Percentiles rank a stretch among this genome's conserved stretches.
phyloP scores from a whole-genome alignment of 1,284 basidiomycete species.

The Ceratobasidium sp. region DNA sequence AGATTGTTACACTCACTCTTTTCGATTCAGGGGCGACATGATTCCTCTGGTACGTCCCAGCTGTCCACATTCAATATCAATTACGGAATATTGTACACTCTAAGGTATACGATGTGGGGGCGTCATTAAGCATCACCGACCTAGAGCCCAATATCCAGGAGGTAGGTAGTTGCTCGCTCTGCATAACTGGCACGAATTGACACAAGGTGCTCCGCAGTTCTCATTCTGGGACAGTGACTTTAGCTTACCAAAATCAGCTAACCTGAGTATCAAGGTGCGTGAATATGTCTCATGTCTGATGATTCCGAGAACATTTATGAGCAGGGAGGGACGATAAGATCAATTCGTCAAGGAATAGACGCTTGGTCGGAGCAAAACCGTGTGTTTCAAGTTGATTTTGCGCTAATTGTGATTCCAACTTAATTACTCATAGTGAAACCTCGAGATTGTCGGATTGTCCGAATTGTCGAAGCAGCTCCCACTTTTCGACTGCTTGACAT shows the following conservation, averaged over 20 bases:
- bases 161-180: background rate
- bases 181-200: too few relatives aligned
- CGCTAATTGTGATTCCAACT: background rate
- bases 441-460: background rate
- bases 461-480: background rate
- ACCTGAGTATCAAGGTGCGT: background rate
- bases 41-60: background rate
- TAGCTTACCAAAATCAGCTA: background rate
- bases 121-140: background rate
- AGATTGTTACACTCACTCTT: background rate
- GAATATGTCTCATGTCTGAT: too few relatives aligned
- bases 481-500: background rate
- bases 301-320: background rate
- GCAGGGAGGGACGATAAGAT: background rate
- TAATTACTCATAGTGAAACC: background rate
- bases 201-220: background rate
- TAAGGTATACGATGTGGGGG: background rate
- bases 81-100: too few relatives aligned
- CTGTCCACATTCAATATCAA: background rate
- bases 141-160: background rate
- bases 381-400: background rate
- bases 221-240: background rate
- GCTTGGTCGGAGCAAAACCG: background rate
- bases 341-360: background rate
- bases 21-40: slow-evolving; percentile 9